Base-by-base conservation (phyloP, 1,139 yeast genomes). In the Zygoascus meyerae region DNA sequence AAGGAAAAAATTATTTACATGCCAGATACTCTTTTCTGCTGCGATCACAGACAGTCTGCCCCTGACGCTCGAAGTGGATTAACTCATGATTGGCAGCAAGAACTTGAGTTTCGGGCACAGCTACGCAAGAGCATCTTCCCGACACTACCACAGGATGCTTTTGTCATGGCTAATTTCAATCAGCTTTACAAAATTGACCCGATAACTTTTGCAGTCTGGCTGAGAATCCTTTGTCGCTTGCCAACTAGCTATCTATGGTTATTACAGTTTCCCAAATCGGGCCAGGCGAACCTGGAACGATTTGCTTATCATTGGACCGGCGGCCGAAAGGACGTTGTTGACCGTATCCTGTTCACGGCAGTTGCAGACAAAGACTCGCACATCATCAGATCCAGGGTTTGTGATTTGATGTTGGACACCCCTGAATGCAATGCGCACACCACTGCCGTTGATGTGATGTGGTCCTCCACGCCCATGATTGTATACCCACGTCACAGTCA, bases 341-440 rank as follows among this genome's bases (percentile, higher is more conserved):
- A 48, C 2, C 55, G 69, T 5, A 56, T 65, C 10, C 37, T 65
- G 12, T 64, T 65, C 44, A 65, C 69, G 2, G 62, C 65, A 2
- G 66, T 65, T 21, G 67, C 67, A 1, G 64, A 55, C 26, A 65
- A 65, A 51, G 59, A 57, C 33, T 52, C 55, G 34, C 69, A 65
- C 48, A 53, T 65, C 14, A 48, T 60, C 37, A 51, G 69, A 12
- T 61, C 65, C 8, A 53, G 67, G 9, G 61, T 57, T 3, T 61
- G 66, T 30, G 69, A 65, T 48, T 34, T 65, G 41, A 61, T 64
- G 39, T 47, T 65, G 12, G 69, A 65, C 42, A 64, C 69, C 1
- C 68, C 68, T 5, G 68, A 65, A 43, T 65, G 69, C 48, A 65
- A 64, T 44, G 69, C 66, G 8, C 69, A 65, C 46, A 65, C 69